phyloP scores from a whole-genome alignment of 169 alveolate species.

The Cryptosporidium sp. region DNA sequence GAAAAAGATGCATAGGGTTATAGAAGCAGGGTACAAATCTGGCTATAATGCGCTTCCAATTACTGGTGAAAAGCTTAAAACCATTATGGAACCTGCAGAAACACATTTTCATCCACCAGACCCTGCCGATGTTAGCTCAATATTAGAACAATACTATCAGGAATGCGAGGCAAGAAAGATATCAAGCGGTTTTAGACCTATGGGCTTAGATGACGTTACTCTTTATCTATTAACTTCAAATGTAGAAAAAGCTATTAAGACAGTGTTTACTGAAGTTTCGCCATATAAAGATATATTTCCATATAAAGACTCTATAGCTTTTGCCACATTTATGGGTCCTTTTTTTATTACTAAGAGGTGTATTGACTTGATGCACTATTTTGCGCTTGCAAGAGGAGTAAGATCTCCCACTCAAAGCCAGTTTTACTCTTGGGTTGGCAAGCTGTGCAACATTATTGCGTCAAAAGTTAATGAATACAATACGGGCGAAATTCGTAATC shows the following conservation, averaged over 20 bases:
- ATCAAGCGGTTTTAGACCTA: slow-evolving; percentile 73
- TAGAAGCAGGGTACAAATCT: slow-evolving; percentile 69
- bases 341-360: slow-evolving; percentile 67
- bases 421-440: slow-evolving; percentile 53
- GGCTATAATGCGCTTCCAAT: slow-evolving; percentile 67
- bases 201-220: slow-evolving; percentile 72
- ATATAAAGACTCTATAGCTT: slow-evolving; percentile 49
- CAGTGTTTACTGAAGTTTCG: slow-evolving; percentile 50
- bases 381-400: slow-evolving; percentile 73
- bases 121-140: slow-evolving; percentile 61
- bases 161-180: slow-evolving; percentile 72
- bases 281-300: slow-evolving; percentile 59
- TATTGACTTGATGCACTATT: slow-evolving; percentile 65
- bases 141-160: slow-evolving; percentile 61
- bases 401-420: slow-evolving; percentile 64
- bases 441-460: slow-evolving; percentile 50
- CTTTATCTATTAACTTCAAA: slow-evolving; percentile 45
- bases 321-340: slow-evolving; percentile 76
- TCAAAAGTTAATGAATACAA: slow-evolving; percentile 58
- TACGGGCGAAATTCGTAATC: slow-evolving; percentile 41
- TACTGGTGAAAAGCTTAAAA: slow-evolving; percentile 40
- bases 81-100: slow-evolving; percentile 72
- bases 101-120: slow-evolving; percentile 70
- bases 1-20: slow-evolving; percentile 66
- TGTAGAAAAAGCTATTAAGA: slow-evolving; percentile 65